Evolutionary conservation across 345 rosid genomes (phyloP).

Genomic region (Gossypium anomalum): DNA sequence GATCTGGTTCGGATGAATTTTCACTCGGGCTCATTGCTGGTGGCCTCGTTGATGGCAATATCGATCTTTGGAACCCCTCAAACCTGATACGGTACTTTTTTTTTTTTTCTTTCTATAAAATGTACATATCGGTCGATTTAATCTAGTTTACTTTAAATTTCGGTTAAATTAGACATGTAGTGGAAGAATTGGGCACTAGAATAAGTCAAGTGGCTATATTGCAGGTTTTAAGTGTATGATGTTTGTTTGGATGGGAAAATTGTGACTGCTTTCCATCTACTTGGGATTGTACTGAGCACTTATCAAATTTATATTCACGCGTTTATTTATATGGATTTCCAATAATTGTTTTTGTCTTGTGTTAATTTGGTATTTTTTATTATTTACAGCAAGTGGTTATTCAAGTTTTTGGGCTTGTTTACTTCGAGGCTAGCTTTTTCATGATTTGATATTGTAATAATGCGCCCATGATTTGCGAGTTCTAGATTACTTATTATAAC

Average conservation of each 20-base stretch:
- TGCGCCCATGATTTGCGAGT: not conserved
- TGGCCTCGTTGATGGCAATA: conserved; percentile 87
- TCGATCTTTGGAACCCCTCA: conserved; percentile 85
- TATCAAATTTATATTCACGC: not conserved
- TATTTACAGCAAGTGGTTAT: not conserved
- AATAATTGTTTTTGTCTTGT: not conserved
- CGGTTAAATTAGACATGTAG: conserved; percentile 1
- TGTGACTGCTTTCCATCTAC: not conserved
- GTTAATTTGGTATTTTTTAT: not conserved
- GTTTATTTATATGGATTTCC: not conserved
- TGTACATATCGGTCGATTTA: not conserved
- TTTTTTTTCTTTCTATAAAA: not conserved
- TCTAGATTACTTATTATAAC: not conserved
- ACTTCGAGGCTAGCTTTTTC: not conserved
- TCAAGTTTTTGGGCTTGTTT: not conserved
- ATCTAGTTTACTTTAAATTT: conserved; percentile 2
- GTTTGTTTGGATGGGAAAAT: not conserved
- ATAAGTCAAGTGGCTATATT: not conserved
- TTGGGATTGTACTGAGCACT: not conserved
- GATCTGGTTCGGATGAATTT: conserved; percentile 77
- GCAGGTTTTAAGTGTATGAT: not conserved
- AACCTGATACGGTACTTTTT: conserved; percentile 58
- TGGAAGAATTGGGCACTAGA: not conserved
- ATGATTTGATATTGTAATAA: not conserved
- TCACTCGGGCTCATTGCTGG: conserved; percentile 89